A percentile compares a stretch with the other conserved stretches of the same genome.
phyloP scores from a whole-genome alignment of 148 eudicot genomes.

The Silene conica region DNA sequence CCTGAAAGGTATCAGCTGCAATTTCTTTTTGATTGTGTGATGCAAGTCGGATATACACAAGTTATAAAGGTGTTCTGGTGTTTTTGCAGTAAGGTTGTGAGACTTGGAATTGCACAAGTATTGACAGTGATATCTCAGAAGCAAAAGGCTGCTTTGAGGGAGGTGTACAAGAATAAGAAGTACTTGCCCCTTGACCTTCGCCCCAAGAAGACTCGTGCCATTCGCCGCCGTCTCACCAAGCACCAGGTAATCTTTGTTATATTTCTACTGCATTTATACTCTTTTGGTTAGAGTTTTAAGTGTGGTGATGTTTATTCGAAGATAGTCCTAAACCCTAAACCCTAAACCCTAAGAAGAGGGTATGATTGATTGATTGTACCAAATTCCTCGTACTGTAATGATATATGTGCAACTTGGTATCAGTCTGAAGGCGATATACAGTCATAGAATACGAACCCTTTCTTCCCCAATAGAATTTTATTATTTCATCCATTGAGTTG shows the following conservation, averaged over 20 bases:
- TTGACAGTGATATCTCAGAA: slow-evolving; percentile 75
- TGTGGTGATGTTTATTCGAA: no score
- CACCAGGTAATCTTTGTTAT: slow-evolving; percentile 46
- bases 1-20: no score
- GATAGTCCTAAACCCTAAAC: no score
- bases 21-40: no score
- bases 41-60: neutral
- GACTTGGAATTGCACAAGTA: slow-evolving; percentile 74
- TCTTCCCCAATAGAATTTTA: no score
- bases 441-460: neutral
- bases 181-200: slow-evolving; percentile 82
- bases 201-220: slow-evolving; percentile 85
- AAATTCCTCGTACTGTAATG: neutral
- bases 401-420: neutral
- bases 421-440: neutral
- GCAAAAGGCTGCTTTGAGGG: slow-evolving; percentile 69
- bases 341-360: no score
- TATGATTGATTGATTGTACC: no score
- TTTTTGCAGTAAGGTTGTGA: slow-evolving; percentile 58
- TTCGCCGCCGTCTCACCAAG: slow-evolving; percentile 73
- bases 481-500: no score
- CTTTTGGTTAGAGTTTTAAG: no score
- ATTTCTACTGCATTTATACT: neutral
- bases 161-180: slow-evolving; percentile 77
- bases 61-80: no score